Conservation (phyloP, 2,329 filamentous ascomycete genomes). For the Iodosphaeria phyllophila region DNA sequence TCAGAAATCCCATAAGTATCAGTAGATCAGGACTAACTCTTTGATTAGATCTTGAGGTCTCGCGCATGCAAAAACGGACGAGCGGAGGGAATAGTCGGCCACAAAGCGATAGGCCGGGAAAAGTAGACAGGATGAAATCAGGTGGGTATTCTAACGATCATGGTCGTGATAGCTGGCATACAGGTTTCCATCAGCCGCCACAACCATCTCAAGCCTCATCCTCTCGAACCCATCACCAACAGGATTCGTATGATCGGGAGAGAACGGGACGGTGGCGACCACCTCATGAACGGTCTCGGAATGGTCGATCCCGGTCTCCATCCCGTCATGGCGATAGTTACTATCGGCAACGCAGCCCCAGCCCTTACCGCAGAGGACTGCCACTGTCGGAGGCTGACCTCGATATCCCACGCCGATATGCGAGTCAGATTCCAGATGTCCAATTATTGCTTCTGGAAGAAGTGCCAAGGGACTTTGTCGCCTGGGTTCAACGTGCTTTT, state of each 20-base stretch:
- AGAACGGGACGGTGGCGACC: slow-evolving; percentile 14
- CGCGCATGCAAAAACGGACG: slow-evolving; percentile 77
- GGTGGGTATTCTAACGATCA: slow-evolving; percentile 30
- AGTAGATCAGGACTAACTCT: not conserved
- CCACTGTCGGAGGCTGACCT: slow-evolving; percentile 32
- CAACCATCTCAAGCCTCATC: slow-evolving; percentile 11
- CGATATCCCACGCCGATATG: slow-evolving; percentile 54
- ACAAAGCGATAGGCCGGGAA: slow-evolving; percentile 35
- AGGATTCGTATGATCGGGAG: slow-evolving; percentile 16
- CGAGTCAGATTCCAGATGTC: slow-evolving; percentile 68
- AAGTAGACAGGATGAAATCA: slow-evolving; percentile 7
- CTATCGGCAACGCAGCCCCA: slow-evolving; percentile 53
- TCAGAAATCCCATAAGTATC: slow-evolving; percentile 11
- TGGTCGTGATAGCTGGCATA: slow-evolving; percentile 7
- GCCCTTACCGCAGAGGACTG: slow-evolving; percentile 32
- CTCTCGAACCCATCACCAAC: slow-evolving; percentile 15
- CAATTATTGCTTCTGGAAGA: slow-evolving; percentile 72
- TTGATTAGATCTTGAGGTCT: slow-evolving; percentile 63
- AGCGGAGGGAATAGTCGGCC: slow-evolving; percentile 51
- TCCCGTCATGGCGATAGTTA: slow-evolving; percentile 25
- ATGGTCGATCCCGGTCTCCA: slow-evolving; percentile 54
- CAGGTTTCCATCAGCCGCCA: slow-evolving; percentile 10
- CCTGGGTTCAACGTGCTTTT: slow-evolving; percentile 66
- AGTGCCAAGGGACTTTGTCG: slow-evolving; percentile 61
- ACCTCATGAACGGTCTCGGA: slow-evolving; percentile 18